Evolutionary conservation across 306 rosid genomes (phyloP), one percentile per base, ranked within the genome.

Genomic region (Rosa persica): DNA sequence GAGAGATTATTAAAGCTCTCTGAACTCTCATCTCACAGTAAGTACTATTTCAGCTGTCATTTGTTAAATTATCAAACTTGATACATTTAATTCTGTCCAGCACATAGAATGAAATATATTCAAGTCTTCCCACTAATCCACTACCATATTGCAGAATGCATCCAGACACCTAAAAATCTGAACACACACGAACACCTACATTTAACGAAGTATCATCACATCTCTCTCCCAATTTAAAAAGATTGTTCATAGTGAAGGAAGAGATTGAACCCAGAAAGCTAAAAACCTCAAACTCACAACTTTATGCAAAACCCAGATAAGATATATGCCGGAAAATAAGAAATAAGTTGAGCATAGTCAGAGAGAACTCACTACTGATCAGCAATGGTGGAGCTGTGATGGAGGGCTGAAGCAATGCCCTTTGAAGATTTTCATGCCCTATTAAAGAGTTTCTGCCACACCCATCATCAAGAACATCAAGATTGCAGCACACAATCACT

Each of bases 361-460:
- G 52, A 78, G 52, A 79, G 74, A 74, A 86, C 93, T 89, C 80
- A 94, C 98, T 22, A 57, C 34, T 88, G 90, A 86, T 88, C 84
- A 82, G 79, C 78, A 87, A 84, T 89, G 96, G 86, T 75, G 96
- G 89, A 84, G 92, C 83, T 83, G 79, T 22, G 88, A 74, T 79
- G 87, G 84, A 79, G 87, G 81, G 77, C 73, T 83, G 79, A 76
- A 86, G 79, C 82, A 82, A 72, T 77, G 81, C 52, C 78, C 80
- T 65, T 82, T 64, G 84, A 85, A 74, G 88, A 81, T 78, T 84
- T 78, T 92, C 93, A 94, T 92, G 92, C 97, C 97, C 98, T 91
- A 93, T 83, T 70, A 67, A 84, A 82, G 75, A 74, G 82, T 84
- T 66, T n/a, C 72, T 55, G 15, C 68, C 80, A 78, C 79, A 76